A percentile compares a stretch with the other conserved stretches of the same genome.
These are phyloP conservation scores for Mollisiaceae sp. DNA, from an alignment of 2,329 filamentous ascomycete species.

Conservation along the genomic window DNA sequence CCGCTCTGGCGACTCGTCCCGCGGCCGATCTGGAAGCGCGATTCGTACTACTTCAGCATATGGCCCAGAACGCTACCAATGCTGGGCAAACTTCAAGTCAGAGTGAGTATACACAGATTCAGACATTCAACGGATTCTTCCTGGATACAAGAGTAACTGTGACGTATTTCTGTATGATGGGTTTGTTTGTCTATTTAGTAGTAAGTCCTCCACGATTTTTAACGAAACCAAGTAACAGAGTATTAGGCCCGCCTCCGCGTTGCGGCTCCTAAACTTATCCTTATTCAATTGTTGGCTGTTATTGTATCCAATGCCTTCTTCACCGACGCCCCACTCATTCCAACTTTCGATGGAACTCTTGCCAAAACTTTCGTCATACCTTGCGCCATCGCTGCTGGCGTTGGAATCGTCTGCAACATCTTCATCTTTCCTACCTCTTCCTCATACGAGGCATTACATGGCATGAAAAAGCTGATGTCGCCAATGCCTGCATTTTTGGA, in stretches of 20 bases:
- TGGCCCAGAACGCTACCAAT: background rate
- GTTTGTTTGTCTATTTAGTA: background rate
- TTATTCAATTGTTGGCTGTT: background rate
- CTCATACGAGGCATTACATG: background rate
- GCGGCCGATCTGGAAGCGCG: background rate
- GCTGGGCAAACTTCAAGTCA: background rate
- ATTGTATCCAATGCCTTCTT: background rate
- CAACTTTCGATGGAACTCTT: background rate
- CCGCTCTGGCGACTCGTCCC: background rate
- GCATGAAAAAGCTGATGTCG: background rate
- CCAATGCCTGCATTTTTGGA: background rate
- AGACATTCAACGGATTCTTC: slow-evolving; percentile 4
- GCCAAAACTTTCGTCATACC: background rate
- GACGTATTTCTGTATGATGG: background rate
- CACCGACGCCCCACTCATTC: background rate
- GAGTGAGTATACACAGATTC: background rate
- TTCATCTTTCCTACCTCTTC: background rate
- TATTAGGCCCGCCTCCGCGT: background rate
- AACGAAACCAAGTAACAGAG: background rate
- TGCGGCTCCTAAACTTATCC: background rate
- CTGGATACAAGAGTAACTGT: background rate
- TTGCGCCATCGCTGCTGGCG: background rate
- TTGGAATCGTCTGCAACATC: background rate
- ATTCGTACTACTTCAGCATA: background rate
- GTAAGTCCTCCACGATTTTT: background rate